Conservation (phyloP, 768 basidiomycete species). For the Mycena pura region DNA sequence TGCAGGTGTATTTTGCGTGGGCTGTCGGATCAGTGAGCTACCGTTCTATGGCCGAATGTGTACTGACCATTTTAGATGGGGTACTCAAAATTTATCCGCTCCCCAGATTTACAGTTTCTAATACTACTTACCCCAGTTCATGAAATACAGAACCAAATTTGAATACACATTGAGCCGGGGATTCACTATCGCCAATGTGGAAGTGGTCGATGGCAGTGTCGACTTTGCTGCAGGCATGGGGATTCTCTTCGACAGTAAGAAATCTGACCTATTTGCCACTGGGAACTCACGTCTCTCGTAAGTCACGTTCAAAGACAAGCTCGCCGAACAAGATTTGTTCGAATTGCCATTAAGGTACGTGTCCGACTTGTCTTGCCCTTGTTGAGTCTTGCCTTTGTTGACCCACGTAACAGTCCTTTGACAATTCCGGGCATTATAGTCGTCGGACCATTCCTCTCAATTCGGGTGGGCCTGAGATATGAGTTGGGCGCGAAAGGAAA, state of each 20-base stretch:
- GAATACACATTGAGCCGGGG: neutral
- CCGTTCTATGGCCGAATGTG: too few species aligned
- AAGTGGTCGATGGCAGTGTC: neutral
- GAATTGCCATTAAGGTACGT: neutral
- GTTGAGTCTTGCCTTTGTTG: too few species aligned
- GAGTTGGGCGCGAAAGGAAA: neutral
- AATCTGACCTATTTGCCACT: too few species aligned
- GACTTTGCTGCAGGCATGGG: neutral
- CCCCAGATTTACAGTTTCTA: neutral
- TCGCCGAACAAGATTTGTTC: neutral
- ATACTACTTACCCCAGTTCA: neutral
- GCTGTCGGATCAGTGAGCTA: too few species aligned
- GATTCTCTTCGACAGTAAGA: neutral
- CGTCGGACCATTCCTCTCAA: neutral
- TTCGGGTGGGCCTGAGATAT: neutral
- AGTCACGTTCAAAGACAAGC: neutral
- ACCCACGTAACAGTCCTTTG: neutral
- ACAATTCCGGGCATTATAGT: neutral
- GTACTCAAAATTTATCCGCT: neutral
- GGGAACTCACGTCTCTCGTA: too few species aligned
- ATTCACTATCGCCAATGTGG: neutral
- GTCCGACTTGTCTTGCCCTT: too few species aligned
- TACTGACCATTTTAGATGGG: neutral
- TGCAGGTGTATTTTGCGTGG: neutral
- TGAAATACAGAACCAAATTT: neutral